Evolutionary conservation across 2,329 filamentous ascomycete species (phyloP), one percentile per base, ranked within the genome.

Genomic region (Arthrobotrys pseudoclavata): DNA sequence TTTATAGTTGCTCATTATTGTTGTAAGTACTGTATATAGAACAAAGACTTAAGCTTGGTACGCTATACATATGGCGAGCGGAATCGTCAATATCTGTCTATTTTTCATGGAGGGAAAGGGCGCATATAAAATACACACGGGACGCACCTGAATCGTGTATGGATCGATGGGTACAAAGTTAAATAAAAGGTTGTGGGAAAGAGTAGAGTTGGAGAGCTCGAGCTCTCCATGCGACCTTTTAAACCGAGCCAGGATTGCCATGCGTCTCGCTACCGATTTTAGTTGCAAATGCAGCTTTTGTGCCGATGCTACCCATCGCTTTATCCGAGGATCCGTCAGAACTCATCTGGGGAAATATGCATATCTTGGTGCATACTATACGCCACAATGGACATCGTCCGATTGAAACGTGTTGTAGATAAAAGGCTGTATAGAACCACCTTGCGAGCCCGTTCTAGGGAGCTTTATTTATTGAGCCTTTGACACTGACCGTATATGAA

Each of bases 1-100:
- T 29, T 79, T 79, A 60, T 77, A 71, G 61, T 71, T 71, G 74
- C 67, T 71, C 74, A 77, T 77, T 6, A 31, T 63, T 63, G 55
- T 47, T 10, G 13, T 34, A 52, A 26, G 26, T 3, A 52, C n/a
- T 10, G 12, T 24, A n/a, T 18, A 42, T 60, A 12, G 55, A 26
- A 42, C 31, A 60, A 6, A 24, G 20, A 10, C 29, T 29, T 2
- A 20, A 45, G 12, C 13, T 60, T 26, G 20, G 4, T 40, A n/a
- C 13, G 4, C 52, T 34, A 22, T 10, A 7, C 1, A 34, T 4
- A 20, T 20, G 7, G 52, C 26, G 9, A 52, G 6, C 3, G 29
- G n/a, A 20, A 22, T 37, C 22, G 18, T 37, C 22, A 57, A 37
- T 37, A 22, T 37, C 7, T 20, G 10, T 12, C 12, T 13, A 57